Evolutionary conservation across 148 eudicot species (phyloP), one percentile per base, ranked within the genome.

Genomic region (Selenicereus undatus): DNA sequence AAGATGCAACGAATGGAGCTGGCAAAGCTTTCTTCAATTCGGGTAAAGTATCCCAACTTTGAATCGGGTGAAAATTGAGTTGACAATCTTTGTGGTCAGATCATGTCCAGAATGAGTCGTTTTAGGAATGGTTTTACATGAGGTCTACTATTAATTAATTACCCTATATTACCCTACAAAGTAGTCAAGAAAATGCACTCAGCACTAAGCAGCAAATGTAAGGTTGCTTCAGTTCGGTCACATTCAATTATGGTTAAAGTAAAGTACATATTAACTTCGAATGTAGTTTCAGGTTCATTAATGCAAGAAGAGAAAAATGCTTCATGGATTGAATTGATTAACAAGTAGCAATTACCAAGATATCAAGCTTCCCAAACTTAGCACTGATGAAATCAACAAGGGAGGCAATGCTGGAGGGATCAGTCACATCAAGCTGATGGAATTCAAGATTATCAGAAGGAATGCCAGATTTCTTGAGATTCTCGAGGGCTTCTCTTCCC

Each of bases 311-410:
- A 64, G 27, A 64, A 4, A n/a, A 64, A 64, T 1, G 39, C 39
- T 36, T 36, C 39, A 36, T 54, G 18, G 32, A 24, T 66, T 6
- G 12, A 36, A 22, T 8, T 54, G 11, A 54, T 11, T n/a, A n/a
- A n/a, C 20, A 54, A 16, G 60, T 3, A 68, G 30, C 11, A 29
- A 9, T 68, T 71, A 88, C 90, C 88, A 88, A 81, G 32, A 88
- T 87, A 85, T 89, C 91, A 80, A 89, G 91, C 78, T 75, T 89
- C 24, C 86, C 88, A 66, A 86, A 86, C n/a, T 80, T 84, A 62
- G 82, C 27, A 35, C 83, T 81, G 48, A 88, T 20, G 39, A 81
- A 89, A 50, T 86, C 79, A 68, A 85, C 88, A 50, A 89, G 82
- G 11, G 83, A 24, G 51, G 79, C 76, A 30, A 86, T 58, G 52